Evolutionary conservation across 805 yeast genomes (phyloP), one percentile per base, ranked within the genome.

Genomic region (Lachancea lanzarotensis): DNA sequence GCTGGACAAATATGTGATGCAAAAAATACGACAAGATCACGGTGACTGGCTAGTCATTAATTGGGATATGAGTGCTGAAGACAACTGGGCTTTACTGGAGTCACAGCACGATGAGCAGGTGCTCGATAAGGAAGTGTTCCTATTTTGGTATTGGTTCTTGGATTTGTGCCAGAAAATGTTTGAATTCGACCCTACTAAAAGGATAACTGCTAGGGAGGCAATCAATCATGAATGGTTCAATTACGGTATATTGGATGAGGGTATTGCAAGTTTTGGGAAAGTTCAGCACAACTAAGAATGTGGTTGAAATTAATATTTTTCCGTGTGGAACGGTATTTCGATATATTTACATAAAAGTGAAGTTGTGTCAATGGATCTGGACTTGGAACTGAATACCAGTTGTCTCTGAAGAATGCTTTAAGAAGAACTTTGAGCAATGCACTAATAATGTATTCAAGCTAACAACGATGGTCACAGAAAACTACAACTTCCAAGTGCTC

Each of bases 161-260:
- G 95, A 87, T 62, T 69, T 87, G 53, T 68, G 85, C 50, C 75
- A 73, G 48, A 74, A 73, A 52, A 71, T 86, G 56, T 76, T 87
- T 49, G 79, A 75, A 25, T 82, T 81, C 54, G 87, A 86, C 57
- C 95, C 95, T 1, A 60, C 71, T 2, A 72, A 80, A 56, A 70
- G 95, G 52, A 78, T 84, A 43, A 77, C 86, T 1, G 95, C 91
- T 3, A 75, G 73, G 47, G 82, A 83, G 50, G 93, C 95, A 0
- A 70, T 87, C 52, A 72, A 74, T 47, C 95, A 87, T 63, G 88
- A 86, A 39, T 93, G 96, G 85, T 81, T 95, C 62, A 71, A 73
- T 51, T 70, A 73, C 47, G 83, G 82, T 22, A 72, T 78, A 40
- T 63, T 71, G 51, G 84, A 78, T 62, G 82, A 76, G 48, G 83